Conservation (phyloP, 1,284 basidiomycete genomes). For the Apiotrichum veenhuisii region DNA sequence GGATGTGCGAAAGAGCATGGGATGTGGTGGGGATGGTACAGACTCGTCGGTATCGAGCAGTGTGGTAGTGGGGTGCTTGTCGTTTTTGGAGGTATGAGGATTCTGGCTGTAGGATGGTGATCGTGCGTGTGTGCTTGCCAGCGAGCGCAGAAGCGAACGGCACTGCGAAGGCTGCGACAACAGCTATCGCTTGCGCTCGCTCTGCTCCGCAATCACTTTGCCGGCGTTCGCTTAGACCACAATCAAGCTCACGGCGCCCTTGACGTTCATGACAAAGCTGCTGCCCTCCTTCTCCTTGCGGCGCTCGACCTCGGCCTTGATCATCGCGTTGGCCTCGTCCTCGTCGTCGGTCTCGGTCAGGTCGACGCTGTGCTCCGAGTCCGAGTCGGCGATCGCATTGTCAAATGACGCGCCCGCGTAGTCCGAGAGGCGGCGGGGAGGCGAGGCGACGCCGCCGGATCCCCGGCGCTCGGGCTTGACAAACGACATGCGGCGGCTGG, state of each 20-base stretch:
- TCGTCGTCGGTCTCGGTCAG: constrained; percentile 38
- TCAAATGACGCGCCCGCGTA: constrained; percentile 1
- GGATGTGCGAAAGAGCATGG: background rate
- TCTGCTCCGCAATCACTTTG: too few relatives aligned
- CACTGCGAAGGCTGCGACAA: too few relatives aligned
- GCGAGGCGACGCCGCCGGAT: constrained; percentile 5
- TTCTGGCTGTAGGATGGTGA: too few relatives aligned
- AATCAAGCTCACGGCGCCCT: constrained; percentile 44
- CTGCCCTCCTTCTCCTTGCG: constrained; percentile 38
- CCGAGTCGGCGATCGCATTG: constrained; percentile 20
- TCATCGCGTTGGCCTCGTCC: constrained; percentile 35
- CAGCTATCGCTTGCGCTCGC: too few relatives aligned
- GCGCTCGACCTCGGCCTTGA: constrained; percentile 35
- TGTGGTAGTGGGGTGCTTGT: background rate
- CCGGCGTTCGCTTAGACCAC: constrained; percentile 42
- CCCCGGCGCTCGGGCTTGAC: constrained; percentile 21
- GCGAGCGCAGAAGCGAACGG: too few relatives aligned
- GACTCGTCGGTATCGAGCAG: background rate
- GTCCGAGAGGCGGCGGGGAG: background rate
- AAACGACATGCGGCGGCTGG: constrained; percentile 27
- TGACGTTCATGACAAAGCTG: constrained; percentile 42
- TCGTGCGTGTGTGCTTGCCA: too few relatives aligned
- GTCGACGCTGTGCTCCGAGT: constrained; percentile 23
- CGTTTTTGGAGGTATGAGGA: background rate
- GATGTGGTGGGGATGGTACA: background rate